These are phyloP conservation scores for Madurella fahalii DNA, from an alignment of 2,329 filamentous ascomycete genomes.

Conservation along the genomic window DNA sequence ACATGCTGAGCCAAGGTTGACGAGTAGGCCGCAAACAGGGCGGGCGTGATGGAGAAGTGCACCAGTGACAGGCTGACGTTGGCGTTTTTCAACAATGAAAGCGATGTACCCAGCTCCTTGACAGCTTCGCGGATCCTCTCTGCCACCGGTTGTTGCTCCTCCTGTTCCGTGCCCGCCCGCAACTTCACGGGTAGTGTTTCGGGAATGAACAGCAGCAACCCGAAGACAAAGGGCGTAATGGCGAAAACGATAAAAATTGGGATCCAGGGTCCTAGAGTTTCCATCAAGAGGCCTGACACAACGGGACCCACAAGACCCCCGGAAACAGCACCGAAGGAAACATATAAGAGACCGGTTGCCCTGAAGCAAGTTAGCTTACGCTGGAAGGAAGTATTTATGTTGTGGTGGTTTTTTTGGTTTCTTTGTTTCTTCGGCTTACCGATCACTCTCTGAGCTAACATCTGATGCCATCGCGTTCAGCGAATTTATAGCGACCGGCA, in stretches of 20 bases:
- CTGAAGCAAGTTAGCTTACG: conserved; percentile 7
- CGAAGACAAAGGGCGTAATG: conserved; percentile 18
- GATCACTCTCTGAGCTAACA: conserved; percentile 18
- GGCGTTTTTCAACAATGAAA: conserved; percentile 18
- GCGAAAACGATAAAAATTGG: conserved; percentile 20
- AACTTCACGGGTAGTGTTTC: conserved; percentile 21
- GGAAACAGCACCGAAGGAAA: conserved; percentile 19
- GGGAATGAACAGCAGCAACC: conserved; percentile 18
- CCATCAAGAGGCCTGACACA: conserved; percentile 21
- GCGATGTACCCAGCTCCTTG: conserved; percentile 12
- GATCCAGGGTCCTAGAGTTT: conserved; percentile 19
- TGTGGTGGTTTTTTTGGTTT: too few relatives aligned
- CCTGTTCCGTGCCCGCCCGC: background rate
- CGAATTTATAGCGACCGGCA: conserved; percentile 21
- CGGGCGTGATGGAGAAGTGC: conserved; percentile 20
- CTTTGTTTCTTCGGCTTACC: conserved; percentile 5
- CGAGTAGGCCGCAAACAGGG: conserved; percentile 18
- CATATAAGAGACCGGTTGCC: conserved; percentile 17
- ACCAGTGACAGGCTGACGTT: conserved; percentile 18
- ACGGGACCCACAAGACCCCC: conserved; percentile 20
- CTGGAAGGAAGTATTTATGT: background rate
- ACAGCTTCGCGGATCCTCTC: conserved; percentile 5
- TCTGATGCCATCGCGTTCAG: conserved; percentile 24
- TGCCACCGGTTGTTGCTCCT: background rate
- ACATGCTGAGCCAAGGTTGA: conserved; percentile 22